Evolutionary conservation across 306 rosid genomes (phyloP).

Genomic region (Cucurbita maxima): DNA sequence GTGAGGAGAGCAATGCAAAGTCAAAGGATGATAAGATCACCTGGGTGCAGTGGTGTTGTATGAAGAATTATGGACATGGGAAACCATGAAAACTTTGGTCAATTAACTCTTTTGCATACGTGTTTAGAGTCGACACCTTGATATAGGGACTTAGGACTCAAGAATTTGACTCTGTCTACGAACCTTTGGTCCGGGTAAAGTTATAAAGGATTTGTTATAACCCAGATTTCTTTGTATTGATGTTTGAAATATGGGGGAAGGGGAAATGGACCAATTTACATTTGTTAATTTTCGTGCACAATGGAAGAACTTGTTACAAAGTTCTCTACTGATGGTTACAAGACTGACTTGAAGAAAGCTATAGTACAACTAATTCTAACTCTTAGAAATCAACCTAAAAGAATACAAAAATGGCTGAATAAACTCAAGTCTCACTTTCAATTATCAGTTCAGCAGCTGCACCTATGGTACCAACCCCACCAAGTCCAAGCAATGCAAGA

Average conservation of each 20-base stretch:
- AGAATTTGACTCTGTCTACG: too few species aligned
- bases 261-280: not conserved
- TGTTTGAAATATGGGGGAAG: not conserved
- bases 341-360: not conserved
- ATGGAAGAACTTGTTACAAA: not conserved
- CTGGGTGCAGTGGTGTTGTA: slow-evolving; percentile 68
- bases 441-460: slow-evolving; percentile 82
- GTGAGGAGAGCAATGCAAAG: slow-evolving; percentile 42
- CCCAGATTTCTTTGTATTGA: not conserved
- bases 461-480: slow-evolving; percentile 69
- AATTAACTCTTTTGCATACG: not conserved
- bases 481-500: slow-evolving; percentile 53
- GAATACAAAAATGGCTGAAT: slow-evolving; percentile 1
- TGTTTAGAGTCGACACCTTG: too few species aligned
- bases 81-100: not conserved
- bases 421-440: slow-evolving; percentile 27
- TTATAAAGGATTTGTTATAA: not conserved
- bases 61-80: slow-evolving; percentile 7
- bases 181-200: not conserved
- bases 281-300: not conserved
- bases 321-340: not conserved
- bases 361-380: slow-evolving; percentile 3
- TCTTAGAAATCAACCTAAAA: not conserved
- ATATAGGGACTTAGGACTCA: too few species aligned
- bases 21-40: slow-evolving; percentile 34